Evolutionary conservation across 2,329 filamentous ascomycete species (phyloP).

Genomic region (Aspergillus persii): DNA sequence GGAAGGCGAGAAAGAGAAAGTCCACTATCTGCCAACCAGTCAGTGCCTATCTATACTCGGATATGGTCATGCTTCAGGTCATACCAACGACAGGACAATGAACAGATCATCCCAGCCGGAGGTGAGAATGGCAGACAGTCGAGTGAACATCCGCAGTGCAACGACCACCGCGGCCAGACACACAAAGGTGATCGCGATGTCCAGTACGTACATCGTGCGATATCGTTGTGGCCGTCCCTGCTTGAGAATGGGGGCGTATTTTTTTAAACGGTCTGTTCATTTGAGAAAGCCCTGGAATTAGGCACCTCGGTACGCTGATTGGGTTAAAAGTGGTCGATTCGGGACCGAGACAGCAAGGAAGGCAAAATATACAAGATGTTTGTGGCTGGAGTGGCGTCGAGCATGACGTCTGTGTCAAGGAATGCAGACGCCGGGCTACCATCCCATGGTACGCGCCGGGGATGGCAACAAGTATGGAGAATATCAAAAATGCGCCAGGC

Average conservation of each 20-base stretch:
- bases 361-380: neutral
- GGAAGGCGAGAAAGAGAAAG: conserved; percentile 12
- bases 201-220: conserved; percentile 23
- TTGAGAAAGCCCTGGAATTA: neutral
- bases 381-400: neutral
- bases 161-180: conserved; percentile 20
- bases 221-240: neutral
- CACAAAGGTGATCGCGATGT: conserved; percentile 20
- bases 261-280: neutral
- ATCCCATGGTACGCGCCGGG: neutral
- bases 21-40: conserved; percentile 9
- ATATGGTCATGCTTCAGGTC: neutral
- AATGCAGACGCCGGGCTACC: neutral
- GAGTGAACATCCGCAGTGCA: conserved; percentile 22
- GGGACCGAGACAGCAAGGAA: neutral
- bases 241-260: neutral
- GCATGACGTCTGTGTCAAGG: conserved; percentile 15
- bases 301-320: too few relatives aligned
- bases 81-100: conserved; percentile 21
- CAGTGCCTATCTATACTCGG: conserved; percentile 1
- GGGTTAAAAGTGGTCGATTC: neutral
- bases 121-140: conserved; percentile 21
- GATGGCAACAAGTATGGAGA: neutral
- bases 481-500: neutral
- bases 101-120: conserved; percentile 30